phyloP scores from a whole-genome alignment of 257 asterid genomes.

The Datura wrightii region DNA sequence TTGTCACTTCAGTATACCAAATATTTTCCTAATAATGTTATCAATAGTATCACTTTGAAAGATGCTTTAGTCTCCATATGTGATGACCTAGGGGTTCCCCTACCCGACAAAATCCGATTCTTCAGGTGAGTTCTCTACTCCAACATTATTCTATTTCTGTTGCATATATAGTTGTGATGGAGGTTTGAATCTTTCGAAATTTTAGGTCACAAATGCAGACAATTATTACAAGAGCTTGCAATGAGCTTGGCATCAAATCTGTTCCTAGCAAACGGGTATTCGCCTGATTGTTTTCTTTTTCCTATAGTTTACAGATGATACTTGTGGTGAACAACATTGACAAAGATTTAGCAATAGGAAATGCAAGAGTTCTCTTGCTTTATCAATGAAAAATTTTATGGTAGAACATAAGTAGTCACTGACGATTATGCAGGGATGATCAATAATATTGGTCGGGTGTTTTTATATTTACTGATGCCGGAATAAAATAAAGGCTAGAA shows the following conservation, averaged over 20 bases:
- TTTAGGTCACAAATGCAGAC: conserved; percentile 99
- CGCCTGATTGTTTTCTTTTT: neutral
- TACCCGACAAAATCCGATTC: conserved; percentile 80
- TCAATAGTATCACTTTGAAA: conserved; percentile 91
- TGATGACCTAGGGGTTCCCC: conserved; percentile 78
- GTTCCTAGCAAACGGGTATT: conserved; percentile 93
- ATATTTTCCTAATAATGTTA: conserved; percentile 89
- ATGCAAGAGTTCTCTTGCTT: neutral
- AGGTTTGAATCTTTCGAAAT: conserved; percentile 30
- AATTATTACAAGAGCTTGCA: conserved; percentile 86
- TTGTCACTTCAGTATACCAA: conserved; percentile 92
- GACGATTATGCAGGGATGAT: neutral
- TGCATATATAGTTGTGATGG: conserved; percentile 22
- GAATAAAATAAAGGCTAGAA: neutral
- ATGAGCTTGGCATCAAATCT: conserved; percentile 79
- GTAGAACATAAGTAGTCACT: neutral
- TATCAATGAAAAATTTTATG: neutral
- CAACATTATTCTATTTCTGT: neutral
- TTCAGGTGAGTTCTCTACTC: conserved; percentile 61
- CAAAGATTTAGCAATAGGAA: neutral
- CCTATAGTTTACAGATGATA: neutral
- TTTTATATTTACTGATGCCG: neutral
- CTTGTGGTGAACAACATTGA: neutral
- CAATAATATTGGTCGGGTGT: neutral
- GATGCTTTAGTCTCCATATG: conserved; percentile 72